Percentiles rank a stretch among this genome's conserved stretches.
Conservation (phyloP, 2,329 filamentous ascomycete genomes). For the Karstenula rhodostoma region DNA sequence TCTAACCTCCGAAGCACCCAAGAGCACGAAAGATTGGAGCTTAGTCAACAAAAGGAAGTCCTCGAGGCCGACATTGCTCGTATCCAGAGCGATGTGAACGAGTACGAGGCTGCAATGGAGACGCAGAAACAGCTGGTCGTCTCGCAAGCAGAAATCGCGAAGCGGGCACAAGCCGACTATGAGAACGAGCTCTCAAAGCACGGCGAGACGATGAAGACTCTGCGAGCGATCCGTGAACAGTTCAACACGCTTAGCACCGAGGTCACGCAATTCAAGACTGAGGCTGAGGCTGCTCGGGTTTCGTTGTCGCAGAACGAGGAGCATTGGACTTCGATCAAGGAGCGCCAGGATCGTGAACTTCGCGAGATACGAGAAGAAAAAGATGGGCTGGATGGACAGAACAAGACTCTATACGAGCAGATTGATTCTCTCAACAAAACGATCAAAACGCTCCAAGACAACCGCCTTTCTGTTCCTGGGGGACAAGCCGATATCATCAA, state of each 20-base stretch:
- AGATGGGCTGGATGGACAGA: conserved; percentile 87
- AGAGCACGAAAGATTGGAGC: conserved; percentile 72
- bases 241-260: conserved; percentile 84
- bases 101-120: conserved; percentile 79
- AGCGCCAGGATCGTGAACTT: conserved; percentile 84
- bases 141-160: conserved; percentile 90
- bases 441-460: conserved; percentile 80
- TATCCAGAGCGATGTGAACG: conserved; percentile 83
- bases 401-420: conserved; percentile 88
- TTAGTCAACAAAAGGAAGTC: conserved; percentile 82
- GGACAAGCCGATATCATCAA: conserved; percentile 61
- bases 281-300: conserved; percentile 85
- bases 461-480: conserved; percentile 64
- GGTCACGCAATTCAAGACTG: conserved; percentile 75
- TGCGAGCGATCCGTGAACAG: conserved; percentile 81
- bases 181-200: conserved; percentile 95
- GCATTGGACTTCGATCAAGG: conserved; percentile 85
- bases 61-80: conserved; percentile 81
- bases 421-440: conserved; percentile 84
- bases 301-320: conserved; percentile 81
- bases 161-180: conserved; percentile 92
- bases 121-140: conserved; percentile 92
- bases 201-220: conserved; percentile 87
- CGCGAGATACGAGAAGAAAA: conserved; percentile 78
- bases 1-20: conserved; percentile 81